These are phyloP conservation scores for Eutrema salsugineum DNA, from an alignment of 441 rosid genomes.

Conservation along the genomic window DNA sequence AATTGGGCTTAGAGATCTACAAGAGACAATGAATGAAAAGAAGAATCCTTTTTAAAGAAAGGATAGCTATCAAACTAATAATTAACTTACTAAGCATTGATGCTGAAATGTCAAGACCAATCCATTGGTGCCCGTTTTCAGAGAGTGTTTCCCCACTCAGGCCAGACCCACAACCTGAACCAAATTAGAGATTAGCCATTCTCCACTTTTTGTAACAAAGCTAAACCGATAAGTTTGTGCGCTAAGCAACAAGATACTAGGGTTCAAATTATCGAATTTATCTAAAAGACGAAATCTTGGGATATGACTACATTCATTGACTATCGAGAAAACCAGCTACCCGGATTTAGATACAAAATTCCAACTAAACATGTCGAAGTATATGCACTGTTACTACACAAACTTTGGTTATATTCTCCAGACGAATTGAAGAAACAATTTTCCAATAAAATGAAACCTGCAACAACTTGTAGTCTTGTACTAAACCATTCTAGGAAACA, in stretches of 20 bases:
- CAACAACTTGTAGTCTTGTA: no score
- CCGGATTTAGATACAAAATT: neutral
- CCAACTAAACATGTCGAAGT: neutral
- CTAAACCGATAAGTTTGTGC: neutral
- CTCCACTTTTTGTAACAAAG: neutral
- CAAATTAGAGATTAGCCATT: neutral
- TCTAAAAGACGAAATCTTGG: neutral
- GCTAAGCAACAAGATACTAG: neutral
- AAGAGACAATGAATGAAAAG: neutral
- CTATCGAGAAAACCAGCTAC: neutral
- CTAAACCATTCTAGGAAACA: no score
- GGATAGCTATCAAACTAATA: neutral
- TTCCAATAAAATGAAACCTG: no score
- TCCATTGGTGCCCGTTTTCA: conserved; percentile 80
- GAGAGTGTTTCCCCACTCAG: conserved; percentile 67
- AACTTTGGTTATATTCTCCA: no score
- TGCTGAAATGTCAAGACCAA: conserved; percentile 82
- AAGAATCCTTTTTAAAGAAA: neutral
- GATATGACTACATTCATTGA: neutral
- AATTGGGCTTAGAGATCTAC: neutral
- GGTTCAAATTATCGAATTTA: neutral
- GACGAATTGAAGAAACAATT: no score
- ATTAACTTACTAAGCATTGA: conserved; percentile 74
- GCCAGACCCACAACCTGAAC: conserved; percentile 89
- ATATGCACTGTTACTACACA: no score